Evolutionary conservation across 192 early-diverging fungal species (phyloP), one percentile per base, ranked within the genome.

Genomic region (Coemansia sp.): DNA sequence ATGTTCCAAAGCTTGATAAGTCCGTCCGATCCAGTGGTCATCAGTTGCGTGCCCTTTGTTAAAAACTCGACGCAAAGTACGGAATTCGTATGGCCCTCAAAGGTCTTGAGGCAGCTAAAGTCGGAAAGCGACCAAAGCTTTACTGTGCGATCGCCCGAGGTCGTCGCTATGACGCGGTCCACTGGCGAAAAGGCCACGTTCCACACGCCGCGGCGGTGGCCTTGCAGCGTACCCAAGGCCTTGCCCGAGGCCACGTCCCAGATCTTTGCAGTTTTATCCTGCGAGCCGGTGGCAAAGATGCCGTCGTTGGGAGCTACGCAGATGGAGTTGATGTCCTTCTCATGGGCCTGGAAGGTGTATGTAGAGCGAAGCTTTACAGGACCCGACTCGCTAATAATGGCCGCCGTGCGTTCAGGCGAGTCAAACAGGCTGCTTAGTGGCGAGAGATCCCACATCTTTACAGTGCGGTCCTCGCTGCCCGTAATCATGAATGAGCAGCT

Each of bases 81-180:
- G 5, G 95, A 94, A 83, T 96, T 98, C n/a, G 95, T 91, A 73
- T 99, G 98, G 0, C 98, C 97, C 71, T 99, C 97, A 77, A 99
- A 92, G 0, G 97, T 98, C 86, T 93, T 94, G 13, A 97, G 79
- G 86, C 97, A 99, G 18, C 89, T 78, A 67, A 90, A 93, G 63
- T 98, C 96, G 16, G 87, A 89, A 31, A 98, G 78, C 57, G 90
- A 92, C 98, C 98, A 99, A 63, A 99, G 87, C 82, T 94, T 95
- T 71, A 98, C 89, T 2, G 93, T 97, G 78, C 95, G 93, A 77
- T 99, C 98, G 64, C 92, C 91, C 0, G 96, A 98, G 29, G 91
- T 88, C 0, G 97, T 97, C 11, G 93, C 96, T 43, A 97, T 78
- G 3, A 94, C 92, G 66, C 97, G 93, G 76, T 99, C 98, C 5